phyloP scores from a whole-genome alignment of 2,329 filamentous ascomycete species.

The Ramularia endophylla region DNA sequence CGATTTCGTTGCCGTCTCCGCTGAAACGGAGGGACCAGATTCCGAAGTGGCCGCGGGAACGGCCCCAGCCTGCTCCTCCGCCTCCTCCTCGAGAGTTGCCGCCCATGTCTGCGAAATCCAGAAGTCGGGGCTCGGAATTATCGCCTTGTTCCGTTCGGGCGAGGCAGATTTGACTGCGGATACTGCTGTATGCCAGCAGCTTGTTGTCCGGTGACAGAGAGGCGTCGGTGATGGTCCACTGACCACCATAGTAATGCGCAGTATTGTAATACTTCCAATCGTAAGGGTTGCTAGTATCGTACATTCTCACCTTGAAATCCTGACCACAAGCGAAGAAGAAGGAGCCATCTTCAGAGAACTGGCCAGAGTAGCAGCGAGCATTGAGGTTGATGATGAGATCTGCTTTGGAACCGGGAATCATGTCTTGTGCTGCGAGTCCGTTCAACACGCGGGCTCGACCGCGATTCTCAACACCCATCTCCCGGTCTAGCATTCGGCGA shows the following conservation, averaged over 20 bases:
- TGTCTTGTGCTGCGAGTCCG: slow-evolving; percentile 58
- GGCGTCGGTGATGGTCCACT: slow-evolving; percentile 96
- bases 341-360: slow-evolving; percentile 95
- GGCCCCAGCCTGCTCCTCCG: slow-evolving; percentile 23
- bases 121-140: slow-evolving; percentile 66
- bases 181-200: slow-evolving; percentile 87
- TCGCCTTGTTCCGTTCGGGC: slow-evolving; percentile 82
- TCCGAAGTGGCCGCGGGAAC: slow-evolving; percentile 27
- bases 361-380: slow-evolving; percentile 83
- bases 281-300: slow-evolving; percentile 93
- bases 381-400: slow-evolving; percentile 88
- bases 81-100: slow-evolving; percentile 30
- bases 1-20: slow-evolving; percentile 82
- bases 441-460: slow-evolving; percentile 56
- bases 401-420: slow-evolving; percentile 70
- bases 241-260: slow-evolving; percentile 84
- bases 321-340: slow-evolving; percentile 93
- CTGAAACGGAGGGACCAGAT: slow-evolving; percentile 90
- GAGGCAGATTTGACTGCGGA: slow-evolving; percentile 75
- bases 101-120: slow-evolving; percentile 62
- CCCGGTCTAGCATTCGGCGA: slow-evolving; percentile 69
- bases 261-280: slow-evolving; percentile 94
- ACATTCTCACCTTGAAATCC: slow-evolving; percentile 93
- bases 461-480: slow-evolving; percentile 63
- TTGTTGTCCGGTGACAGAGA: slow-evolving; percentile 86